These are phyloP conservation scores for Articulospora tetracladia DNA, from an alignment of 495 filamentous ascomycete species.

Conservation along the genomic window DNA sequence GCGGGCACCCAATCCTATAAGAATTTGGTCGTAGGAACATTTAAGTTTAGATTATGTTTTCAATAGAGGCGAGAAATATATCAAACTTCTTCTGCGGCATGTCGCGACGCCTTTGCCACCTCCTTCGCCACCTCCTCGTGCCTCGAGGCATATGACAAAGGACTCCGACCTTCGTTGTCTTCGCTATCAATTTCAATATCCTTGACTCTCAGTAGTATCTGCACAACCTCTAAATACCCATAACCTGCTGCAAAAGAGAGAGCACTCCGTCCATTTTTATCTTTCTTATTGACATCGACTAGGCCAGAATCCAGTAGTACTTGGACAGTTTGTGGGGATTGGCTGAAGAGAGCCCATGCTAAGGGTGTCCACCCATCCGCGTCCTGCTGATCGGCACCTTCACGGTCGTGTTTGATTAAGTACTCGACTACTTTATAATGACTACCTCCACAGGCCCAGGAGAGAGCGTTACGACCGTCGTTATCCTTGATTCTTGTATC, in stretches of 20 bases:
- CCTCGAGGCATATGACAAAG: not conserved
- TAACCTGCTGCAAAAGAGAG: conserved; percentile 22
- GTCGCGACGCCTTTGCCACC: not conserved
- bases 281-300: conserved; percentile 19
- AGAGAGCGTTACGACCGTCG: conserved; percentile 22
- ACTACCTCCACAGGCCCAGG: conserved; percentile 22
- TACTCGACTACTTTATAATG: conserved; percentile 15
- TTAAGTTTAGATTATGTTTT: too few species aligned
- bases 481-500: conserved; percentile 17
- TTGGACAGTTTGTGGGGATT: conserved; percentile 6
- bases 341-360: conserved; percentile 22
- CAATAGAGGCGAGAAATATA: too few species aligned
- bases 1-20: too few species aligned
- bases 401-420: conserved; percentile 13
- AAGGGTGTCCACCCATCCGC: conserved; percentile 28
- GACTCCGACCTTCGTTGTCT: not conserved
- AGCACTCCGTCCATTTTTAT: conserved; percentile 5
- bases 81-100: too few species aligned
- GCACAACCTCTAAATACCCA: conserved; percentile 14
- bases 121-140: not conserved
- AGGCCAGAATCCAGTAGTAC: conserved; percentile 7
- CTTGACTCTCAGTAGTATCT: conserved; percentile 5
- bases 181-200: not conserved
- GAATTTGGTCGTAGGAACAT: too few species aligned
- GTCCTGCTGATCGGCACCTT: conserved; percentile 23